These are phyloP conservation scores for Emmonsiellopsis sp. DNA, from an alignment of 2,329 filamentous ascomycete species.

Conservation along the genomic window DNA sequence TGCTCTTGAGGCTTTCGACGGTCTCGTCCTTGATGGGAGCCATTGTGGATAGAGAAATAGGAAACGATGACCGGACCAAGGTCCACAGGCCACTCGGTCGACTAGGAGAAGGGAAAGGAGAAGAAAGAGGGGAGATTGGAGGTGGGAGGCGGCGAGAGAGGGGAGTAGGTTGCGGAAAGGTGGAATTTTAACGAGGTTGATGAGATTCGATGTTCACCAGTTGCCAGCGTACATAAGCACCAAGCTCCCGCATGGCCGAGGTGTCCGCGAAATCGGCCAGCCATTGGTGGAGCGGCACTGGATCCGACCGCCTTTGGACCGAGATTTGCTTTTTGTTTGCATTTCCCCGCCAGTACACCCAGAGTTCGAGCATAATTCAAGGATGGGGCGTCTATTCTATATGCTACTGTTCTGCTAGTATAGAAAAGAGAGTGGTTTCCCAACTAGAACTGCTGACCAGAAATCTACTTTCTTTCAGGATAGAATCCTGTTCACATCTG, in stretches of 20 bases:
- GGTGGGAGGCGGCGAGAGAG: constrained; percentile 1
- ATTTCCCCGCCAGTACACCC: no score
- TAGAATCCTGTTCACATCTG: no score
- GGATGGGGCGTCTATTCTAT: no score
- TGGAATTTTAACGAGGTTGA: not conserved
- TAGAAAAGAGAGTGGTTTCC: no score
- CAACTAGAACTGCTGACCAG: no score
- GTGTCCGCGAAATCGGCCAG: not conserved
- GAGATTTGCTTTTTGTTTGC: no score
- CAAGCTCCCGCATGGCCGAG: constrained; percentile 4
- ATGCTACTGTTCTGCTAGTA: no score
- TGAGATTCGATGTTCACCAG: not conserved
- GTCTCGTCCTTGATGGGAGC: constrained; percentile 73
- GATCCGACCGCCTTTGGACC: no score
- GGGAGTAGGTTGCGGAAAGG: not conserved
- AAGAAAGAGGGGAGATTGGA: constrained; percentile 14
- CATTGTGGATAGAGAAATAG: constrained; percentile 49
- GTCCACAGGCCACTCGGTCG: constrained; percentile 13
- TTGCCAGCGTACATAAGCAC: not conserved
- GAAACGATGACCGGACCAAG: constrained; percentile 12
- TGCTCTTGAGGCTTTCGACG: constrained; percentile 73
- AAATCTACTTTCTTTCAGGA: no score
- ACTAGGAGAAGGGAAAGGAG: constrained; percentile 11
- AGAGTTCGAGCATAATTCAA: no score
- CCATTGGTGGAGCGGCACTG: no score